These are phyloP conservation scores for Mycosphaerella arachidis DNA, from an alignment of 2,329 filamentous ascomycete species.

Conservation along the genomic window DNA sequence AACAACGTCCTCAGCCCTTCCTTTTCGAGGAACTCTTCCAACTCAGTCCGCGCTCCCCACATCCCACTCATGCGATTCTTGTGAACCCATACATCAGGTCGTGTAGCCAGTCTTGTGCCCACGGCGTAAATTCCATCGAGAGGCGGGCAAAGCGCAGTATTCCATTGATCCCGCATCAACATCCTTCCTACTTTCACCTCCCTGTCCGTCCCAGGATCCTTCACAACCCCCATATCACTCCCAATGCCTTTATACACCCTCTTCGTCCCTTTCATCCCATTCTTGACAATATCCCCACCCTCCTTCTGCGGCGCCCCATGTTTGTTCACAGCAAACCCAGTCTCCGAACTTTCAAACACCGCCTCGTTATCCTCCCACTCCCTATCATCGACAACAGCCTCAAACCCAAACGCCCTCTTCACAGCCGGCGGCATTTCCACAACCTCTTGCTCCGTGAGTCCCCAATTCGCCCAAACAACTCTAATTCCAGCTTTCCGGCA, in stretches of 20 bases:
- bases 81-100: constrained; percentile 48
- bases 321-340: constrained; percentile 22
- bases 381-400: constrained; percentile 22
- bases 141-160: constrained; percentile 49
- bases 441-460: constrained; percentile 51
- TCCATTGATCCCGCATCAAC: constrained; percentile 55
- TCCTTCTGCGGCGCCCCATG: constrained; percentile 16
- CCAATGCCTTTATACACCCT: constrained; percentile 33
- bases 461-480: constrained; percentile 56
- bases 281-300: constrained; percentile 13
- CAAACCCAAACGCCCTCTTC: constrained; percentile 46
- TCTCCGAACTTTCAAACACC: constrained; percentile 14
- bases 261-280: constrained; percentile 23
- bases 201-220: constrained; percentile 39
- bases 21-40: constrained; percentile 41
- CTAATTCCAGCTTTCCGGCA: constrained; percentile 50
- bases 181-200: constrained; percentile 40
- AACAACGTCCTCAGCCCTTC: constrained; percentile 47
- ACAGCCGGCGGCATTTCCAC: constrained; percentile 48
- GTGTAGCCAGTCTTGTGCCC: constrained; percentile 20
- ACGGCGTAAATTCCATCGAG: constrained; percentile 39
- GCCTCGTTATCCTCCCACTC: constrained; percentile 10
- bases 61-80: constrained; percentile 59
- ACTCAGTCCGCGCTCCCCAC: constrained; percentile 44
- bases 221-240: constrained; percentile 26